phyloP scores from a whole-genome alignment of 2,329 filamentous ascomycete species.

The Rutstroemia sp. region DNA sequence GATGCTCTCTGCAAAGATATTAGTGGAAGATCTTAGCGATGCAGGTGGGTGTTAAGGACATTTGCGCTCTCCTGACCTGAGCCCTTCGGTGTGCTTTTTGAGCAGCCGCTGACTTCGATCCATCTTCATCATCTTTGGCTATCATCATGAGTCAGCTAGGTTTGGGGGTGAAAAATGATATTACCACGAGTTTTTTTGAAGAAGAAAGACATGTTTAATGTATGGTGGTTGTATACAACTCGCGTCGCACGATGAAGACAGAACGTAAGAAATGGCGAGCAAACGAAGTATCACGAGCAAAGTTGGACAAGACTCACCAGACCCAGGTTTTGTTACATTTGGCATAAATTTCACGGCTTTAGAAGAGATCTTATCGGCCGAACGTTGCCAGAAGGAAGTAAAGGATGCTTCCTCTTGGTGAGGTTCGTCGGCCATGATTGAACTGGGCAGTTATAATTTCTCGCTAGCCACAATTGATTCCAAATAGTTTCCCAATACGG shows the following conservation, averaged over 20 bases:
- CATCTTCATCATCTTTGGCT: slow-evolving; percentile 9
- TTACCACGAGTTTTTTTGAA: background rate
- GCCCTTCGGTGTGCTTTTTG: slow-evolving; percentile 24
- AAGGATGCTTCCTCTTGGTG: slow-evolving; percentile 3
- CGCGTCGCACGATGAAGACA: background rate
- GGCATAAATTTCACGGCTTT: slow-evolving; percentile 11
- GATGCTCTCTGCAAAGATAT: slow-evolving; percentile 20
- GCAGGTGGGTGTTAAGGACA: slow-evolving; percentile 12
- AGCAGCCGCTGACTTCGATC: slow-evolving; percentile 9
- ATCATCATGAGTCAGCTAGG: background rate
- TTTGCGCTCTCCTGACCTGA: slow-evolving; percentile 28
- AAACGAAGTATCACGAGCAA: background rate
- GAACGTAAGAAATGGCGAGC: background rate
- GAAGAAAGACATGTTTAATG: background rate
- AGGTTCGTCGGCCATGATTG: background rate
- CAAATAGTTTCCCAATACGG: background rate
- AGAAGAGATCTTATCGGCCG: slow-evolving; percentile 8
- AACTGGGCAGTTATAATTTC: background rate
- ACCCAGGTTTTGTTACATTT: slow-evolving; percentile 1
- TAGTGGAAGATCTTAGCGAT: background rate
- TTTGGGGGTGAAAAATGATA: background rate
- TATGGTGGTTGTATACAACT: too few species aligned
- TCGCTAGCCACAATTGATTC: background rate
- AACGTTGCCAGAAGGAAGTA: slow-evolving; percentile 11
- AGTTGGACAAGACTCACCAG: background rate